Evolutionary conservation across 371 early-diverging fungal species (phyloP).

Genomic region (Saksenaea oblongispora): DNA sequence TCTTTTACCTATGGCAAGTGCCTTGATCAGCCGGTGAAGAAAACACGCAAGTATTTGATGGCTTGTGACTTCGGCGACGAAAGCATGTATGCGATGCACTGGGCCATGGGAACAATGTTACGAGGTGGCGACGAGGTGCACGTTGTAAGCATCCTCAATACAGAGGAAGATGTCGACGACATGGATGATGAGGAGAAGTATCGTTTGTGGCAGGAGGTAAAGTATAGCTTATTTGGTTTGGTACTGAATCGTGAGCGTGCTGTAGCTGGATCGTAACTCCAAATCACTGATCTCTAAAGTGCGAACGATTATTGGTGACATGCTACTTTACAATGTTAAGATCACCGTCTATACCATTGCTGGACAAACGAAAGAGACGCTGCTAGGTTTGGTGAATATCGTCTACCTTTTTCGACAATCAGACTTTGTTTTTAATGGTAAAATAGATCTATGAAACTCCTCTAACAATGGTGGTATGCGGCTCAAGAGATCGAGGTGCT

Average conservation of each 20-base stretch:
- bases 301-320: slow-evolving; percentile 30
- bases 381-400: slow-evolving; percentile 51
- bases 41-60: slow-evolving; percentile 39
- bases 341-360: slow-evolving; percentile 54
- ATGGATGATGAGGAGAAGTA: slow-evolving; percentile 42
- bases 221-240: neutral
- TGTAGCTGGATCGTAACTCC: slow-evolving; percentile 42
- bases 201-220: slow-evolving; percentile 37
- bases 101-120: slow-evolving; percentile 52
- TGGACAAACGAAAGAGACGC: slow-evolving; percentile 53
- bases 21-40: slow-evolving; percentile 11
- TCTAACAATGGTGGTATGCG: slow-evolving; percentile 59
- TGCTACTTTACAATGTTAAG: slow-evolving; percentile 55
- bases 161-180: slow-evolving; percentile 45
- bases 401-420: neutral
- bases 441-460: slow-evolving; percentile 47
- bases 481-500: slow-evolving; percentile 56
- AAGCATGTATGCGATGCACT: slow-evolving; percentile 48
- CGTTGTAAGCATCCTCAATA: slow-evolving; percentile 48
- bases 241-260: neutral
- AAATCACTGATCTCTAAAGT: slow-evolving; percentile 50
- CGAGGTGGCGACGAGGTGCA: slow-evolving; percentile 58
- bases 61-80: slow-evolving; percentile 49
- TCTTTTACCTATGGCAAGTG: slow-evolving; percentile 39
- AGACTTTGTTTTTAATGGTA: slow-evolving; percentile 2